Evolutionary conservation across 2,329 filamentous ascomycete species (phyloP), one percentile per base, ranked within the genome.

Genomic region (Penicillium palitans): DNA sequence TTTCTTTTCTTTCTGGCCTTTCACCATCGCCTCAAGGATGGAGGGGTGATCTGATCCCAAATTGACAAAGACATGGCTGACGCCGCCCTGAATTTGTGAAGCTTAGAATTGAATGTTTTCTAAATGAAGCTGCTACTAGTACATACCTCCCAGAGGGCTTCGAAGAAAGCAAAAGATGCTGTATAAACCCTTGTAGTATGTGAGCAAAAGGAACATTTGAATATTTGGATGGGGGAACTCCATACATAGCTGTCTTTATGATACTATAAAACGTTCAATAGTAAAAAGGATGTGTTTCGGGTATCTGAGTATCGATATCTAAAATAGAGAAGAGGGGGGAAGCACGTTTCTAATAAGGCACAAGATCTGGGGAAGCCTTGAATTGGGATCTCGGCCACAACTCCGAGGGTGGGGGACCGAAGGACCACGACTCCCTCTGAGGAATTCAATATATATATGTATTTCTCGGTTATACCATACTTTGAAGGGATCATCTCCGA

Each of bases 21-120:
- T 90, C 62, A 90, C 87, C 74, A 93, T 91, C 12, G 90, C 90
- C 74, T 93, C 90, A 37, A 93, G 86, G 69, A 93, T 90, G 24
- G 86, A 87, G 2, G 90, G 90, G 69, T 93, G 81, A 55, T 83
- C 81, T 2, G 80, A 82, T n/a, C 81, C 81, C 8, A 83, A 68
- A 57, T 83, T 83, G 45, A 82, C 81, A 51, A 83, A 83, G 57
- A 80, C 76, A 72, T 82, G 76, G 33, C 74, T 79, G 49, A 83
- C 76, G 42, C 80, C 81, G 6, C 80, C 79, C 78, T 80, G 45
- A 12, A 7, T 17, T 29, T 33, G 19, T 10, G 9, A 25, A 15
- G 29, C 19, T 45, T 17, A 45, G 29, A 15, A 5, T 17, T 13
- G 9, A 0, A 37, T 0, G 35, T 37, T n/a, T 17, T 10, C 10